Evolutionary conservation across 345 rosid genomes (phyloP).

Genomic region (Xanthoceras sorbifolium): DNA sequence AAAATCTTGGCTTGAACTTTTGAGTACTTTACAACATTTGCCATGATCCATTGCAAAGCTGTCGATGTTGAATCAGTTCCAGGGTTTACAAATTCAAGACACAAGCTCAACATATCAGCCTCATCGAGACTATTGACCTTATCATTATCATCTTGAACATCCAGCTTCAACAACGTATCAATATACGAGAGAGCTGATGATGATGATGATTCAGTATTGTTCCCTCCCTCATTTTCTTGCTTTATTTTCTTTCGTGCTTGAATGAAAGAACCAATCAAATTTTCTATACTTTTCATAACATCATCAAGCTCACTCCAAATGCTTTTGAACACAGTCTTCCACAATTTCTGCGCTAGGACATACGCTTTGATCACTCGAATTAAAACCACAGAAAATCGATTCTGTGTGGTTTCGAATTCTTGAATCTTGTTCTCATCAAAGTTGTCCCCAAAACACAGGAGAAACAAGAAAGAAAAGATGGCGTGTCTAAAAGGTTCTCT

Average conservation of each 20-base stretch:
- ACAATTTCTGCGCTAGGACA: neutral
- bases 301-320: neutral
- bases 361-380: neutral
- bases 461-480: neutral
- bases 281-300: neutral
- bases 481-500: neutral
- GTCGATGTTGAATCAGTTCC: conserved; percentile 20
- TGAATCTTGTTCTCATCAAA: too few relatives aligned
- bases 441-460: conserved; percentile 9
- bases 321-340: neutral
- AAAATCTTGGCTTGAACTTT: conserved; percentile 16
- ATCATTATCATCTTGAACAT: conserved; percentile 4
- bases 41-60: conserved; percentile 28
- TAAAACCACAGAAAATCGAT: neutral
- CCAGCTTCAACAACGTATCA: conserved; percentile 13
- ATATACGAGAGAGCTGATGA: too few relatives aligned
- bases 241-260: neutral
- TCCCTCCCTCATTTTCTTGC: neutral
- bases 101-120: neutral
- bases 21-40: conserved; percentile 23
- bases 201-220: too few relatives aligned
- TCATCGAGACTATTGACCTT: conserved; percentile 23
- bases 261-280: neutral
- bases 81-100: conserved; percentile 18
- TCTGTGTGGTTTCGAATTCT: neutral